Percentiles rank a stretch among this genome's conserved stretches.
Evolutionary conservation across 2,329 filamentous ascomycete genomes (phyloP).

Genomic region (Pseudogymnoascus sp.): DNA sequence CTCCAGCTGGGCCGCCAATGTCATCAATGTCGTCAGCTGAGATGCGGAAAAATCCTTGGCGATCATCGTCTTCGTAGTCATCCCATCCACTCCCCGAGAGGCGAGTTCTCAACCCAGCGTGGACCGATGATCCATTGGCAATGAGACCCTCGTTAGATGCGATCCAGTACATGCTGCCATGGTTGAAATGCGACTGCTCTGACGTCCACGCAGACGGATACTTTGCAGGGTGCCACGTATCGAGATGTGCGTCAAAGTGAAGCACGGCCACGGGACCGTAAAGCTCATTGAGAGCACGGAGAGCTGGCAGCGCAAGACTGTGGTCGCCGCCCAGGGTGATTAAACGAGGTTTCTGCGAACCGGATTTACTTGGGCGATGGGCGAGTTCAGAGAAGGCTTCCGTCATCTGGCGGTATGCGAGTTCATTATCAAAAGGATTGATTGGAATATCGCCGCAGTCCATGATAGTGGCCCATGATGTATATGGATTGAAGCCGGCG

Average conservation of each 20-base stretch:
- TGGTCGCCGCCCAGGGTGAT: conserved; percentile 68
- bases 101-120: conserved; percentile 74
- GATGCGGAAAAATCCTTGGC: conserved; percentile 73
- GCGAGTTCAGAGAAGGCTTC: conserved; percentile 66
- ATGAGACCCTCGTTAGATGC: conserved; percentile 74
- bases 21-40: conserved; percentile 84
- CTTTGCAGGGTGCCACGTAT: conserved; percentile 40
- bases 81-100: conserved; percentile 55
- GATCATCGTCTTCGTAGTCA: conserved; percentile 63
- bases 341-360: conserved; percentile 39
- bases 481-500: conserved; percentile 75
- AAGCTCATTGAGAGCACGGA: conserved; percentile 54
- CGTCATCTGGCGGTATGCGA: conserved; percentile 78
- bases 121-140: conserved; percentile 63
- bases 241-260: conserved; percentile 56
- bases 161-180: conserved; percentile 89
- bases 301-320: conserved; percentile 58
- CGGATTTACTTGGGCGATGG: conserved; percentile 19
- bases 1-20: conserved; percentile 56
- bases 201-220: conserved; percentile 70
- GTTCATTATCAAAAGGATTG: conserved; percentile 74
- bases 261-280: conserved; percentile 60
- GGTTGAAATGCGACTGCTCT: conserved; percentile 68
- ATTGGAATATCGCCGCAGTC: conserved; percentile 90
- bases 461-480: conserved; percentile 65